These are phyloP conservation scores for Plantago coronopus DNA, from an alignment of 305 asterid genomes.

Conservation along the genomic window DNA sequence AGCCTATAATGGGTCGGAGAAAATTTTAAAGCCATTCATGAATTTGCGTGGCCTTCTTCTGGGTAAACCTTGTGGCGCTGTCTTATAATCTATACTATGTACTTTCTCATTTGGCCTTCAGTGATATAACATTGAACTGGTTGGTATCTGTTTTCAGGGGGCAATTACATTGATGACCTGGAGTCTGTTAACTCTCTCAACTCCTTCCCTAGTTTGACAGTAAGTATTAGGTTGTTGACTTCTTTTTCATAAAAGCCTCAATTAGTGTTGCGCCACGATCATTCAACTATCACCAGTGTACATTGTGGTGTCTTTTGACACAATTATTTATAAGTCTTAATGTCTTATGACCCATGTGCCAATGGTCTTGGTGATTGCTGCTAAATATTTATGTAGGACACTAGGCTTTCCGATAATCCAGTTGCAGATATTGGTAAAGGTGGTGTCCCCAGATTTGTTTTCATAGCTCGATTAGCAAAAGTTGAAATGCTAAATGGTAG, in stretches of 20 bases:
- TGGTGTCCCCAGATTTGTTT: conserved; percentile 76
- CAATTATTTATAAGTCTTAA: conserved; percentile 7
- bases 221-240: conserved; percentile 35
- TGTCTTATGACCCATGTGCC: background rate
- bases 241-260: background rate
- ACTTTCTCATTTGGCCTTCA: conserved; percentile 5
- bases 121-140: conserved; percentile 24
- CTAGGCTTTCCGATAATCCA: conserved; percentile 87
- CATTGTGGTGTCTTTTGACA: background rate
- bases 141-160: conserved; percentile 49
- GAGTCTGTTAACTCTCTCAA: conserved; percentile 71
- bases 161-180: conserved; percentile 65
- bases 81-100: conserved; percentile 12
- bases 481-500: conserved; percentile 74
- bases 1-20: conserved; percentile 29
- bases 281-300: background rate
- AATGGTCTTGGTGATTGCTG: conserved; percentile 9
- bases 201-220: conserved; percentile 71
- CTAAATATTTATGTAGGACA: conserved; percentile 51
- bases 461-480: conserved; percentile 76
- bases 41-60: conserved; percentile 65
- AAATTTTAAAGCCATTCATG: conserved; percentile 48
- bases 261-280: background rate
- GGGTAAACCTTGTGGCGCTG: conserved; percentile 43
- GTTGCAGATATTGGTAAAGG: conserved; percentile 69